Base-by-base conservation (phyloP, 2,329 filamentous ascomycete species). In the Penicillium sp. region DNA sequence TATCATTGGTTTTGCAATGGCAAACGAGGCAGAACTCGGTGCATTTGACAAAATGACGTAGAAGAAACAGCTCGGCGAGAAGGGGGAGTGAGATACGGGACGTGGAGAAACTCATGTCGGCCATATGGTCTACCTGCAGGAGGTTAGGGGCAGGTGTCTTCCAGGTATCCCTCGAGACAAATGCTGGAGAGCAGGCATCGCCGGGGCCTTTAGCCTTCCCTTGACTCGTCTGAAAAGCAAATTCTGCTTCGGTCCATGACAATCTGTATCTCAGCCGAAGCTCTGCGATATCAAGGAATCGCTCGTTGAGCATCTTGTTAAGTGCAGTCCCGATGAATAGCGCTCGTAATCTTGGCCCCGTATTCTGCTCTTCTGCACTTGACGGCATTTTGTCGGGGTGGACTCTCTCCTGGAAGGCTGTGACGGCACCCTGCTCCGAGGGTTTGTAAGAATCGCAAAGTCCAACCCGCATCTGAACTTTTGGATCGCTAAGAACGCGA, bases 11-110 rank as follows among this genome's bases (percentile, higher is more conserved):
- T 64, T 83, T 88, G 64, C 84, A 84, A 73, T 96, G 90, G 69
- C 93, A 97, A 24, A 93, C 87, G 55, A 96, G 83, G 73, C 93
- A 97, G 73, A 94, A 96, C 55, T 95, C 87, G 0, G 90, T 92
- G 72, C 91, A 96, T 59, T 86, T 87, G 7, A 90, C 84, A 60
- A 96, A 86, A 67, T 92, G 90, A 1, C 88, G 87, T 27, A 96
- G 79, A 0, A 87, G 82, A 65, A 93, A 95, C 64, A 96, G 89
- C 82, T 91, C 90, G 1, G 80, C 81, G 2, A 85, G 73, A 3
- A 87, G 74, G 6, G 85, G 85, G 36, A 88, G 79, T 1, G 84
- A 87, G 47, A 80, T 68, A 13, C 71, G 58, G n/a, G 74, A 66
- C 1, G 68, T 47, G 10, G 49, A 46, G 2, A 55, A 51, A 1